phyloP scores from a whole-genome alignment of 2,329 filamentous ascomycete species.

The Trichoderma sp. region DNA sequence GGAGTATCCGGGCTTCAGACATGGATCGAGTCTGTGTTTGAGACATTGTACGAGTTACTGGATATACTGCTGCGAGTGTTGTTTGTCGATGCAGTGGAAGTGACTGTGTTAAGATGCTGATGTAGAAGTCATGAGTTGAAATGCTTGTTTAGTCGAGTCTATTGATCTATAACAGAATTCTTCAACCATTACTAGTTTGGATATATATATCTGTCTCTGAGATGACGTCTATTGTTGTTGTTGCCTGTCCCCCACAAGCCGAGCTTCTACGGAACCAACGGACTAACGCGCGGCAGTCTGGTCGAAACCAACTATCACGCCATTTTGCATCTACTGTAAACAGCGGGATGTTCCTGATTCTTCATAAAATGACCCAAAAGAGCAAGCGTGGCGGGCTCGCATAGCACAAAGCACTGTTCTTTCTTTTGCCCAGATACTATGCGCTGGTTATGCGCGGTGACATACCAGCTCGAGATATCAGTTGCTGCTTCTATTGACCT shows the following conservation, averaged over 20 bases:
- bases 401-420: not conserved
- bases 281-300: not conserved
- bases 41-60: not conserved
- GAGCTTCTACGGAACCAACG: not conserved
- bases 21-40: not conserved
- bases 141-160: not conserved
- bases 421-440: not conserved
- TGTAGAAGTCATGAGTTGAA: not conserved
- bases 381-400: not conserved
- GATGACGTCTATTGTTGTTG: not conserved
- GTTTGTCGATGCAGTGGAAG: not conserved
- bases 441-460: not conserved
- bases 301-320: not conserved
- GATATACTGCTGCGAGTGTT: not conserved
- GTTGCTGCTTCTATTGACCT: not conserved
- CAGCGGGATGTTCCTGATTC: not conserved
- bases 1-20: not conserved
- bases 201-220: not conserved
- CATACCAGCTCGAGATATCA: not conserved
- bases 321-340: not conserved
- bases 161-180: not conserved
- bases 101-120: not conserved
- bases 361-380: not conserved
- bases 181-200: too few species aligned
- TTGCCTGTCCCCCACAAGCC: not conserved